phyloP scores from a whole-genome alignment of 345 rosid species.

The Rhodamnia argentea region DNA sequence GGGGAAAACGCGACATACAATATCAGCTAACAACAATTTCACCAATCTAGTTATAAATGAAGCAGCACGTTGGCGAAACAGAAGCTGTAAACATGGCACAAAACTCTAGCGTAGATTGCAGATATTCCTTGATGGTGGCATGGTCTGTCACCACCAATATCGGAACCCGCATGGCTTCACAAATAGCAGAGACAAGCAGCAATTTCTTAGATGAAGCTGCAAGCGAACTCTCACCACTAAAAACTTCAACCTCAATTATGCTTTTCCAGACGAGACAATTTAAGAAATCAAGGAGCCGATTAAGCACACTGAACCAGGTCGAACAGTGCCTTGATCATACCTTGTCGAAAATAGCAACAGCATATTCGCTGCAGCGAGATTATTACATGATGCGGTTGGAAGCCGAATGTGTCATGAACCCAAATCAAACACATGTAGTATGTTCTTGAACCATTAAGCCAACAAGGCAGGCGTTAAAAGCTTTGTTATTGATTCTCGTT shows the following conservation, averaged over 20 bases:
- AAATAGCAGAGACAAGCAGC: neutral
- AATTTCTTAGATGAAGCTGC: neutral
- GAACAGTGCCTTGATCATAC: neutral
- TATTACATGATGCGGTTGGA: neutral
- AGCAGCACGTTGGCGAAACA: slow-evolving; percentile 17
- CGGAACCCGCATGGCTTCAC: neutral
- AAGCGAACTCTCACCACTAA: neutral
- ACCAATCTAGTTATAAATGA: neutral
- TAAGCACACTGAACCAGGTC: neutral
- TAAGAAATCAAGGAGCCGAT: neutral
- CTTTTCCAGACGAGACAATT: neutral
- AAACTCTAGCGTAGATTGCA: neutral
- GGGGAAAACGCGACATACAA: neutral
- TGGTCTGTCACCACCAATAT: neutral
- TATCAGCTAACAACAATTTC: neutral
- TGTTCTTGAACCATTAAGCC: neutral
- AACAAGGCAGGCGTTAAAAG: neutral
- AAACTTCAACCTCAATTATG: neutral
- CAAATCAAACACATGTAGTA: neutral
- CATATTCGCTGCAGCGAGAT: neutral
- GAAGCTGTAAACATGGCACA: neutral
- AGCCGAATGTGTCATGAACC: neutral
- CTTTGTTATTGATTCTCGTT: neutral
- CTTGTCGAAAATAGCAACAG: neutral
- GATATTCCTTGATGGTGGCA: neutral